Conservation (phyloP, 345 rosid genomes). For the Acer negundo region DNA sequence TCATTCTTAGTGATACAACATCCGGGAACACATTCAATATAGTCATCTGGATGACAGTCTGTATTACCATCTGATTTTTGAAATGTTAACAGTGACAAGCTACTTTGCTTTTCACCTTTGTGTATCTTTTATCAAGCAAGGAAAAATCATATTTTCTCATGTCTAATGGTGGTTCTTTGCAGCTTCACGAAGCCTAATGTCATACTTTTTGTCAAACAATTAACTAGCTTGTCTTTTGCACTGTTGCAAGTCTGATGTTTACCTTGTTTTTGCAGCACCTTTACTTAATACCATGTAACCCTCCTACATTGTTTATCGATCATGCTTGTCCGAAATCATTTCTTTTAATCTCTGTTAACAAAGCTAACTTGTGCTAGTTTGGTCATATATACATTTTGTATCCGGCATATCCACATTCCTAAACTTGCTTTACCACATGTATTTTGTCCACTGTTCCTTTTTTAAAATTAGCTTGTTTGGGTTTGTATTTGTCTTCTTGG, state of each 20-base stretch:
- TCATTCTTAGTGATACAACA: neutral
- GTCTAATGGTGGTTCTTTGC: neutral
- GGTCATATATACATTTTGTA: neutral
- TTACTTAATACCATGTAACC: neutral
- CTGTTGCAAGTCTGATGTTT: neutral
- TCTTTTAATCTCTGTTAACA: neutral
- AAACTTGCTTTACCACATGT: neutral
- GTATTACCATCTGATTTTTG: neutral
- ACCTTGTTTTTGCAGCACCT: neutral
- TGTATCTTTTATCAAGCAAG: neutral
- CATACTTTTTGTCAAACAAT: neutral
- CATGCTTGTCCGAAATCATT: neutral
- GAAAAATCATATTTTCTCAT: neutral
- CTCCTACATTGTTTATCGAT: neutral
- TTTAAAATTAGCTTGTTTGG: neutral
- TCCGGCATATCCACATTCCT: neutral
- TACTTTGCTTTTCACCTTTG: neutral
- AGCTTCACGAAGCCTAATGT: neutral
- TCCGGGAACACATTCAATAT: neutral
- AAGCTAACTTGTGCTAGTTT: neutral
- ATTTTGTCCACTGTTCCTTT: neutral
- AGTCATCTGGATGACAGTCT: neutral
- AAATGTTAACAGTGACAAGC: neutral
- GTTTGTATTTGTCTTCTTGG: neutral
- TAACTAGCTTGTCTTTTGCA: neutral